Base-by-base conservation (phyloP, 345 rosid species). In the Salix udensis region DNA sequence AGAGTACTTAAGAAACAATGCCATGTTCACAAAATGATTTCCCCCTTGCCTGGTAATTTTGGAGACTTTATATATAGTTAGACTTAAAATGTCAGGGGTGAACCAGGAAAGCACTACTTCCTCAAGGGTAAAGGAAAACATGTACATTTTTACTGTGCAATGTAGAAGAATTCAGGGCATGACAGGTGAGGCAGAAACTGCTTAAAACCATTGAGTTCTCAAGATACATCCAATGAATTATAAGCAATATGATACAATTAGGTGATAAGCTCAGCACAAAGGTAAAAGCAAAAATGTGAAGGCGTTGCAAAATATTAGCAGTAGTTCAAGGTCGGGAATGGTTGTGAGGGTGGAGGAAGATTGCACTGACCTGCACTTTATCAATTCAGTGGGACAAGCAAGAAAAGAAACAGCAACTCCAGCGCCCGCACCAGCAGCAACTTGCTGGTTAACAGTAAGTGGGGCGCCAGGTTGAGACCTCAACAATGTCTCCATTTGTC, bases 381-480 rank as follows among this genome's bases (percentile, higher is more conserved):
- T 85, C 84, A 96, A 84, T 74, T 96, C 99, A 7, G 99, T 96
- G 36, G 99, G 99, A 84, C 99, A 96, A 87, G 98, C 97, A 72
- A 96, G 92, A 81, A 96, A 87, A 70, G 99, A 92, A 86, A 96
- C 98, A 48, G 99, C 94, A 55, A 90, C 73, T 70, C 99, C 98
- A 85, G 99, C 98, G 26, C 93, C 99, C 16, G 95, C 92, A 6
- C 99, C 99, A 76, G 90, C 86, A 68, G 88, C 72, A 62, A 90
- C 39, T 86, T 96, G 99, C 84, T 96, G 99, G 76, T 74, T 84
- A 75, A 94, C 87, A 0, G 94, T 85, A 76, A 96, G 91, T 9
- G 97, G 87, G 48, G 67, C 93, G 65, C 99, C 98, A 0, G 96
- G 91, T 75, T 92, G 86, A 37, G 98, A 88, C 87, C 98, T 91